These are phyloP conservation scores for Citrus mangshanensis DNA, from an alignment of 345 rosid genomes.

Conservation along the genomic window DNA sequence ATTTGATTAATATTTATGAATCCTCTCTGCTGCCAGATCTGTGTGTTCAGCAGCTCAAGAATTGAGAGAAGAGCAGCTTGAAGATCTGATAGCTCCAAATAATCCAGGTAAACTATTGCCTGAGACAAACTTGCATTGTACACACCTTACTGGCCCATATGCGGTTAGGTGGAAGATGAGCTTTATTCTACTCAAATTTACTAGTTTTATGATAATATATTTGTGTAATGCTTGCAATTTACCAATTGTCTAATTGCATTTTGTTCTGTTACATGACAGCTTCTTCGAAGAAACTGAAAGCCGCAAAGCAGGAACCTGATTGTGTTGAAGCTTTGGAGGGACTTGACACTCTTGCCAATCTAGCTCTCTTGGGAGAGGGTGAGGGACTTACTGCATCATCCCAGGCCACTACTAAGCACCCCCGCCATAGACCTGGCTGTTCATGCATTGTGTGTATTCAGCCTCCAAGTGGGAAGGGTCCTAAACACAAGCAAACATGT, in stretches of 20 bases:
- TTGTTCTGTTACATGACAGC: slow-evolving; percentile 28
- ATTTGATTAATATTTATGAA: background rate
- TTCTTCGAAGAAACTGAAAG: slow-evolving; percentile 50
- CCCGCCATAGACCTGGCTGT: slow-evolving; percentile 91
- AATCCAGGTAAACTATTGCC: slow-evolving; percentile 42
- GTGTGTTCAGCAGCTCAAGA: slow-evolving; percentile 56
- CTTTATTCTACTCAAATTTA: slow-evolving; percentile 5
- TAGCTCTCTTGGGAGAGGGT: slow-evolving; percentile 61
- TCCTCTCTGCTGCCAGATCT: slow-evolving; percentile 42
- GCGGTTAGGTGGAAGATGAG: background rate
- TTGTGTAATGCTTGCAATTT: slow-evolving; percentile 1
- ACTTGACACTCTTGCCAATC: slow-evolving; percentile 63
- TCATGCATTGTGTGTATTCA: slow-evolving; percentile 92
- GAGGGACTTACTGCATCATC: slow-evolving; percentile 47
- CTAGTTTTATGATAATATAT: background rate
- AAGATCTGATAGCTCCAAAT: slow-evolving; percentile 46
- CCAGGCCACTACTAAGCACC: slow-evolving; percentile 81
- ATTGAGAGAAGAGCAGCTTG: slow-evolving; percentile 49
- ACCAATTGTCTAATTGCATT: slow-evolving; percentile 1
- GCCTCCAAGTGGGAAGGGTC: slow-evolving; percentile 89
- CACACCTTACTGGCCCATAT: background rate
- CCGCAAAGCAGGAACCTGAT: slow-evolving; percentile 42
- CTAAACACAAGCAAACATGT: slow-evolving; percentile 80
- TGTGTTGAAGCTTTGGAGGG: slow-evolving; percentile 55
- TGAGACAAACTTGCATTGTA: background rate